Base-by-base conservation (phyloP, 768 basidiomycete genomes). In the Phallus indusiatus region DNA sequence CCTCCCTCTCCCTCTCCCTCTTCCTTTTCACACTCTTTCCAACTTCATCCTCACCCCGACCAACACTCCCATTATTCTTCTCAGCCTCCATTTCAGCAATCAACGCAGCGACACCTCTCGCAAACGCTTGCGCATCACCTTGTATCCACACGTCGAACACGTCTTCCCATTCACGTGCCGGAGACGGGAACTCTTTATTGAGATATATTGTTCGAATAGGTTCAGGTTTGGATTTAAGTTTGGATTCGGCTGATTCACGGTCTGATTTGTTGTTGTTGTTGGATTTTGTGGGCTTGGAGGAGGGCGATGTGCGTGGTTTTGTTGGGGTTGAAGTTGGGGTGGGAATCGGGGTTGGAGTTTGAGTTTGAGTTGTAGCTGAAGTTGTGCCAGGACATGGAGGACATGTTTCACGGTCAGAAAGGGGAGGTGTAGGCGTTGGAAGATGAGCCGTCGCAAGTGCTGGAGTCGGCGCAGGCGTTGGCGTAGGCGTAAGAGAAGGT, bases 61-160 rank as follows among this genome's bases (percentile, higher is more conserved):
- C 36, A 37, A 37, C 36, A 37, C n/a, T n/a, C n/a, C n/a, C n/a
- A n/a, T n/a, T n/a, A n/a, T n/a, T 86, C 42, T 77, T 75, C 50
- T 68, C 73, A 18, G n/a, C n/a, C n/a, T n/a, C n/a, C n/a, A 71
- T 68, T 69, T 84, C 81, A 64, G 76, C 79, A 61, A 88, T 75
- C 70, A 84, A 85, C 21, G 74, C 74, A 61, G 75, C 76, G 61
- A 90, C 68, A 60, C 82, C 68, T 42, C 72, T 71, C 5, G 90
- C 87, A 70, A 94, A 94, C 16, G 67, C 68, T 69, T 96, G 94
- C 1, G 88, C 85, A 67, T 95, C 92, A 1, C 93, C 91, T 65
- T 92, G 83, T 56, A 93, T 70, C 89, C 91, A 95, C 42, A 81
- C 80, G 70, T 96, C 93, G 64, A 96, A 94, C 2, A 94, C 85